Base-by-base conservation (phyloP, 2,329 filamentous ascomycete genomes). In the Nemania serpens region DNA sequence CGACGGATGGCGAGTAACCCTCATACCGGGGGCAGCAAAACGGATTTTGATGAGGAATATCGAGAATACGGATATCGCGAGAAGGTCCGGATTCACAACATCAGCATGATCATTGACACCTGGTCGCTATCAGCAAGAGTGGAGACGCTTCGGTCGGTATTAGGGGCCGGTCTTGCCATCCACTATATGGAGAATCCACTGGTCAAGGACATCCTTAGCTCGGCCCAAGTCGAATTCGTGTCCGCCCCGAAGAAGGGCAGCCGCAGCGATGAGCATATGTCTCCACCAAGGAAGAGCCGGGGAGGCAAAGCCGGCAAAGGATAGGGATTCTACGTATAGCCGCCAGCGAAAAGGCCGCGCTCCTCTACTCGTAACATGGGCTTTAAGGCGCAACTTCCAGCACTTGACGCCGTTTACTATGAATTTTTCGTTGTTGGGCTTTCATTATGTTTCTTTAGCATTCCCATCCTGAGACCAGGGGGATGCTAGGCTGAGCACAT, bases 31-130 rank as follows among this genome's bases (percentile, higher is more conserved):
- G 74, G 76, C 3, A 73, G 72, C 3, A 77, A 76, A 60, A 69
- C 73, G 5, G 79, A 78, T 39, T 72, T 71, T 29, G 75, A 76
- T 3, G 77, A 80, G 36, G 77, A 78, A 9, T 75, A 78, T 3
- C 73, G 75, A 34, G 81, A 84, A 62, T 82, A 83, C 62, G 82
- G 82, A 3, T 84, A 85, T 62, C 77, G 82, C 7, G 76, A 82
- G 64, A 82, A 78, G 63, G 71, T 84, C n/a, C 78, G 79, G 37
- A 75, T 84, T 5, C 76, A 80, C 15, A 78, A 79, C 49, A 73
- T 77, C 61, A 72, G 75, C 41, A 74, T 83, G 66, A 66, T 74
- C 45, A 80, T 85, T 51, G 78, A 84, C 58, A 78, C 78, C 1
- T 86, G 83, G 83, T 79, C 80, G 9, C 74, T 83, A 13, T 79